Evolutionary conservation across 129 eudicot genomes (phyloP).

Genomic region (Helianthus tuberosus): DNA sequence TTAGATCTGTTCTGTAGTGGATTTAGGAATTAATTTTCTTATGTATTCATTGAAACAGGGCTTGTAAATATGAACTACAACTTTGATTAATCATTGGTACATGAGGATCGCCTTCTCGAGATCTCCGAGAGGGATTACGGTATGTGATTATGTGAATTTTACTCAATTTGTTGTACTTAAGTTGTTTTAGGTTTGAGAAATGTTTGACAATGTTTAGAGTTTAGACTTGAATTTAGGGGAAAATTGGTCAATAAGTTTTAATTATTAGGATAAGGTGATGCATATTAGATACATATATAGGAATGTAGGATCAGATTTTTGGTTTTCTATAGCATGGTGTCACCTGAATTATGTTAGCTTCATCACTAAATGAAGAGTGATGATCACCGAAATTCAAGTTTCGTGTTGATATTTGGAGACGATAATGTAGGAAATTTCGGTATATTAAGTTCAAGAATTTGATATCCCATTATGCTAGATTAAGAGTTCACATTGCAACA

Average conservation of each 20-base stretch:
- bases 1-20: too few relatives aligned
- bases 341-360: slow-evolving; percentile 3
- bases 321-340: slow-evolving; percentile 1
- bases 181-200: neutral
- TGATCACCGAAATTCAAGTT: slow-evolving; percentile 13
- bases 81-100: too few relatives aligned
- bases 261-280: slow-evolving; percentile 7
- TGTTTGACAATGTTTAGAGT: slow-evolving; percentile 16
- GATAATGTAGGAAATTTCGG: slow-evolving; percentile 12
- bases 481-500: neutral
- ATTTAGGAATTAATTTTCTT: too few relatives aligned
- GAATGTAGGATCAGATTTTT: slow-evolving; percentile 17
- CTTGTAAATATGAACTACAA: too few relatives aligned
- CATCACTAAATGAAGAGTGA: slow-evolving; percentile 5
- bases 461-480: neutral
- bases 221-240: slow-evolving; percentile 23
- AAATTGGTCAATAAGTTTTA: neutral
- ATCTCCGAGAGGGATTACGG: slow-evolving; percentile 98
- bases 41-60: too few relatives aligned
- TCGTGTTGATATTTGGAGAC: slow-evolving; percentile 1
- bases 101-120: slow-evolving; percentile 98
- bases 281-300: neutral
- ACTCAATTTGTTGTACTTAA: neutral
- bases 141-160: slow-evolving; percentile 40
- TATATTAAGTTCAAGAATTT: slow-evolving; percentile 1